A percentile compares a stretch with the other conserved stretches of the same genome.
Evolutionary conservation across 176 grass and related monocot genomes (phyloP).

Genomic region (Oryza officinalis): DNA sequence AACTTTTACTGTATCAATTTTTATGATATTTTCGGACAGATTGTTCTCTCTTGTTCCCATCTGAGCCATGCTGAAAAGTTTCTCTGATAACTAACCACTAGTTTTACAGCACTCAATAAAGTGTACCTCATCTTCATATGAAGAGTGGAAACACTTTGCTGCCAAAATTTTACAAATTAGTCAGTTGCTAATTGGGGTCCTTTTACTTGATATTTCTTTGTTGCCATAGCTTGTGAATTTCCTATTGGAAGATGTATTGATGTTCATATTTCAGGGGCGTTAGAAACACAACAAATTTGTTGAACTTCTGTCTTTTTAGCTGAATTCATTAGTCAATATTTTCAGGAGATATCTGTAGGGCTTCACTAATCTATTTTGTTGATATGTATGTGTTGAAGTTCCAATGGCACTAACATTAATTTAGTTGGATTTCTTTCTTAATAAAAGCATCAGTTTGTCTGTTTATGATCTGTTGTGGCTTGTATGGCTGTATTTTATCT

Average conservation of each 20-base stretch:
- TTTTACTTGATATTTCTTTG: not conserved
- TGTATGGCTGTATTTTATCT: not conserved
- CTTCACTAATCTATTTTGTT: not conserved
- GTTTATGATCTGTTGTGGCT: not conserved
- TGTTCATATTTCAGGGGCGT: not conserved
- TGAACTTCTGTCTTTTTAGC: not conserved
- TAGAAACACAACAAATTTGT: not conserved
- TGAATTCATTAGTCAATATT: conserved; percentile 17
- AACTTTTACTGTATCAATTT: conserved; percentile 6
- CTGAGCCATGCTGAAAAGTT: not conserved
- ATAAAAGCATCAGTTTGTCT: not conserved
- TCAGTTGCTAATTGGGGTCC: not conserved
- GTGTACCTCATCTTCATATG: not conserved
- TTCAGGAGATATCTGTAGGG: not conserved
- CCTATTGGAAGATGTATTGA: not conserved
- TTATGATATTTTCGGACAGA: not conserved
- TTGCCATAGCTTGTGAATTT: not conserved
- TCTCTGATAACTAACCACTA: not conserved
- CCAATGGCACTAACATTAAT: not conserved
- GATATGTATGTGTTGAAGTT: not conserved
- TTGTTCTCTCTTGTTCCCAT: not conserved
- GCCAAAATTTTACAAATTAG: not conserved
- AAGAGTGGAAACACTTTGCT: not conserved
- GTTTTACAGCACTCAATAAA: not conserved
- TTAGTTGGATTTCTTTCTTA: conserved; percentile 11